Conservation (phyloP, 768 basidiomycete genomes). For the Cyathus striatus region DNA sequence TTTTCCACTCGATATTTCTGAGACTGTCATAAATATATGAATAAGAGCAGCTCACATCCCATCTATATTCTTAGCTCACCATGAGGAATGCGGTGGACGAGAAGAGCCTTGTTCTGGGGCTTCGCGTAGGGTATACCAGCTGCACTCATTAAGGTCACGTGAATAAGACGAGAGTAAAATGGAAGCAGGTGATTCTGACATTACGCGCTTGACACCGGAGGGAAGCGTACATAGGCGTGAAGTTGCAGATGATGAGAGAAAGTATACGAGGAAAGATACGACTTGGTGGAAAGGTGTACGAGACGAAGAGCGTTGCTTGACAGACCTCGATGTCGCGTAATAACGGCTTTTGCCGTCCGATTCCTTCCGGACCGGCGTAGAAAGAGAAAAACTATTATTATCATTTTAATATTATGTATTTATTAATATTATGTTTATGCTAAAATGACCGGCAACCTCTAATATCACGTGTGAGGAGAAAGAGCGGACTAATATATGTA, state of each 20-base stretch:
- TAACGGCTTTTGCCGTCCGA: constrained; percentile 20
- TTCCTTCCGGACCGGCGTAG: constrained; percentile 11
- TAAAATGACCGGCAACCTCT: no score
- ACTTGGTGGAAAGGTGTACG: no score
- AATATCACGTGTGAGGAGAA: constrained; percentile 17
- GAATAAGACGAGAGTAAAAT: constrained; percentile 7
- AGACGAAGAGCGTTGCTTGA: no score
- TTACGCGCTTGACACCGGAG: not conserved
- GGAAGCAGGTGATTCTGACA: constrained; percentile 1
- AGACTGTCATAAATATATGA: constrained; percentile 5
- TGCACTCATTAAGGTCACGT: constrained; percentile 24
- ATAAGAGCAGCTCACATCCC: constrained; percentile 13
- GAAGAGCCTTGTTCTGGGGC: constrained; percentile 21
- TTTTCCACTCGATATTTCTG: constrained; percentile 72
- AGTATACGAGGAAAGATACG: no score
- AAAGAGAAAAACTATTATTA: no score
- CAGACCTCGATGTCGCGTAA: not conserved
- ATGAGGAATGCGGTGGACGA: constrained; percentile 25
- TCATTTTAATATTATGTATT: no score
- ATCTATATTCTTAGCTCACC: constrained; percentile 11
- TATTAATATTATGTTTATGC: no score
- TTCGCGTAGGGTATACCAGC: constrained; percentile 17
- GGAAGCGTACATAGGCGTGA: no score
- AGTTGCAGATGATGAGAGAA: no score
- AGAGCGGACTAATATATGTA: constrained; percentile 7